Percentiles rank a stretch among this genome's conserved stretches.
These are phyloP conservation scores for Amanita subjunquillea DNA, from an alignment of 768 basidiomycete genomes.

Conservation along the genomic window DNA sequence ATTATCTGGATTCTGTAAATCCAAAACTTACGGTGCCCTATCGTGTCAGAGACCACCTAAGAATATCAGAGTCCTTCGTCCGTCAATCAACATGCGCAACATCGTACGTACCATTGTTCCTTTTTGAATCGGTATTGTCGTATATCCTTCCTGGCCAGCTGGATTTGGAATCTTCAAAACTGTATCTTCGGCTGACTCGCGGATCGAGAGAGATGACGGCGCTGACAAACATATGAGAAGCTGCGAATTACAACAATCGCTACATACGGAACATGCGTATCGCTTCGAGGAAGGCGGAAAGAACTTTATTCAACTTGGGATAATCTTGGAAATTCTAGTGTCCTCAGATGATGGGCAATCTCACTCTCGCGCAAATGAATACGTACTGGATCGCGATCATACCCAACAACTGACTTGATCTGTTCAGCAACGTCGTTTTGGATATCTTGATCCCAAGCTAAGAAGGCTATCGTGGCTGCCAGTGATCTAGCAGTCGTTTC, in stretches of 20 bases:
- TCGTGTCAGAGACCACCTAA: background rate
- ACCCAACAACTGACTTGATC: conserved; percentile 23
- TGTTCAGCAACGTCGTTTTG: conserved; percentile 33
- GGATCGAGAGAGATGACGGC: conserved; percentile 14
- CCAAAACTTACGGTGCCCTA: conserved; percentile 1
- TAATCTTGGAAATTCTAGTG: conserved; percentile 12
- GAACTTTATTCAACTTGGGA: conserved; percentile 14
- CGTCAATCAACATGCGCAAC: background rate
- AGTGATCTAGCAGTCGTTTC: conserved; percentile 36
- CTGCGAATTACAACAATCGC: background rate
- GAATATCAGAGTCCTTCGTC: background rate
- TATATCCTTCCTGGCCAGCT: conserved; percentile 1
- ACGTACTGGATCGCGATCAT: conserved; percentile 23
- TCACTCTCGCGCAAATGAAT: background rate
- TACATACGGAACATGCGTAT: conserved; percentile 18
- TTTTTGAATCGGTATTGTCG: background rate
- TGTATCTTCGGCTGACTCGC: conserved; percentile 18
- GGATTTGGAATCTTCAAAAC: conserved; percentile 15
- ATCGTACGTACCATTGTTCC: background rate
- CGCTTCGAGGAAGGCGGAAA: conserved; percentile 21
- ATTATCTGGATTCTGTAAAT: background rate
- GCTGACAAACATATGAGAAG: background rate
- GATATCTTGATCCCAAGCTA: conserved; percentile 30
- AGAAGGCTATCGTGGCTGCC: conserved; percentile 30
- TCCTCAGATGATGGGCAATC: background rate